A percentile compares a stretch with the other conserved stretches of the same genome.
These are phyloP conservation scores for Sphagnum fallax DNA, from an alignment of 228 moss, liverwort and hornwort genomes.

Conservation along the genomic window DNA sequence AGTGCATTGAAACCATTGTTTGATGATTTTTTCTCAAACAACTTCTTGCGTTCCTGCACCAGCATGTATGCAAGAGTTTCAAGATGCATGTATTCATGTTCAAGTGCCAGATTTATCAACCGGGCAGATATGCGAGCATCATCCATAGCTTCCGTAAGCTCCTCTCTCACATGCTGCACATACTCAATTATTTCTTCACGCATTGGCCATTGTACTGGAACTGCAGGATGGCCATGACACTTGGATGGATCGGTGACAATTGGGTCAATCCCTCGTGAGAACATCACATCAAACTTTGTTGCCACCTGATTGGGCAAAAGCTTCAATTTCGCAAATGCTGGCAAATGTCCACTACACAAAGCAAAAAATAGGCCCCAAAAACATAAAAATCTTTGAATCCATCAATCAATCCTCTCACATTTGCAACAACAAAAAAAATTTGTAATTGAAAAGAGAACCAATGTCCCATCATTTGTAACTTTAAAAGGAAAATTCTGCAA, in stretches of 20 bases:
- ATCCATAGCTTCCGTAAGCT: slow-evolving; percentile 8
- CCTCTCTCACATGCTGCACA: slow-evolving; percentile 11
- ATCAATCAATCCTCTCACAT: no score
- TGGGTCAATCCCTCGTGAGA: slow-evolving; percentile 41
- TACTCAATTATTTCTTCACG: slow-evolving; percentile 17
- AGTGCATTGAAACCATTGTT: neutral
- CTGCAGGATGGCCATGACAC: slow-evolving; percentile 34
- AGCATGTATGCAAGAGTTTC: slow-evolving; percentile 40
- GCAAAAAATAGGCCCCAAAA: neutral
- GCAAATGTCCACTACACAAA: slow-evolving; percentile 27
- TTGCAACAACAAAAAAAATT: no score
- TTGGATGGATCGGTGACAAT: slow-evolving; percentile 18
- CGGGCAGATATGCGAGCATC: neutral
- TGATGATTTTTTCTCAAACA: slow-evolving; percentile 18
- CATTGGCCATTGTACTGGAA: slow-evolving; percentile 21
- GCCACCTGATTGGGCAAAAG: slow-evolving; percentile 17
- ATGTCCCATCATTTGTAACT: no score
- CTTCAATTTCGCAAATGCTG: slow-evolving; percentile 26
- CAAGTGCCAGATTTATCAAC: slow-evolving; percentile 17
- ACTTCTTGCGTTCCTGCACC: slow-evolving; percentile 28
- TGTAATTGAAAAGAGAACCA: no score
- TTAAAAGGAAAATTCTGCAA: no score
- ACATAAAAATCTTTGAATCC: no score
- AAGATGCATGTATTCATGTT: slow-evolving; percentile 39
- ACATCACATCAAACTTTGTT: slow-evolving; percentile 17